Evolutionary conservation across 257 asterid genomes (phyloP), one percentile per base, ranked within the genome.

Genomic region (Scutellaria barbata): DNA sequence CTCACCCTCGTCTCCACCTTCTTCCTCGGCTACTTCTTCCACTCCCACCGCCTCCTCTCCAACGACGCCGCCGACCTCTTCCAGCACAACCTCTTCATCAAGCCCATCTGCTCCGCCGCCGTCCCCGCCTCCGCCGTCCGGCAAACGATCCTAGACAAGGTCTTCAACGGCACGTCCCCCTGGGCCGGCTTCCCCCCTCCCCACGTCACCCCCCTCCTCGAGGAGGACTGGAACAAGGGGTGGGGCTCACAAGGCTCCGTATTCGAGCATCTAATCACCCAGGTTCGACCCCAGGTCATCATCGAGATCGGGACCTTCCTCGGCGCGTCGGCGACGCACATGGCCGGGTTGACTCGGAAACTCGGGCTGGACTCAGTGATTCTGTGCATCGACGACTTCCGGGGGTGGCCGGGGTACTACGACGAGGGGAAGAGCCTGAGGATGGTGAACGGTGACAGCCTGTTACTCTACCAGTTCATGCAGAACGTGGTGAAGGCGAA

Each of bases 221-320:
- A 52, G 9, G 43, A 68, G 25, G 75, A 47, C 4, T 66, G 84
- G 80, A 74, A 72, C 25, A 81, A 73, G 42, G 92, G 95, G 0
- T 86, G 95, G 95, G 95, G 91, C n/a, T 88, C 95, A 0, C 75
- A 75, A 7, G 84, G 81, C 1, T 72, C 85, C 13, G 95, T 88
- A 3, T 88, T 88, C 69, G 80, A 82, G 61, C 78, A 88, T 75
- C 75, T 88, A 0, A 81, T 88, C 54, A 63, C 60, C 1, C 75
- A 66, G 52, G 87, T 76, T 30, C 71, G 68, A 14, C 95, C 95
- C 17, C 74, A 58, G 69, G 76, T 68, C 52, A 84, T 88, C 39
- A 84, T 88, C 43, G 95, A 88, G 68, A 84, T 86, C 5, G 95
- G 95, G 13, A 84, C 89, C 0, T 88, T 88, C 52, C 74, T 88